Evolutionary conservation across 2,329 filamentous ascomycete genomes (phyloP).

Genomic region (Colletotrichum sp.): DNA sequence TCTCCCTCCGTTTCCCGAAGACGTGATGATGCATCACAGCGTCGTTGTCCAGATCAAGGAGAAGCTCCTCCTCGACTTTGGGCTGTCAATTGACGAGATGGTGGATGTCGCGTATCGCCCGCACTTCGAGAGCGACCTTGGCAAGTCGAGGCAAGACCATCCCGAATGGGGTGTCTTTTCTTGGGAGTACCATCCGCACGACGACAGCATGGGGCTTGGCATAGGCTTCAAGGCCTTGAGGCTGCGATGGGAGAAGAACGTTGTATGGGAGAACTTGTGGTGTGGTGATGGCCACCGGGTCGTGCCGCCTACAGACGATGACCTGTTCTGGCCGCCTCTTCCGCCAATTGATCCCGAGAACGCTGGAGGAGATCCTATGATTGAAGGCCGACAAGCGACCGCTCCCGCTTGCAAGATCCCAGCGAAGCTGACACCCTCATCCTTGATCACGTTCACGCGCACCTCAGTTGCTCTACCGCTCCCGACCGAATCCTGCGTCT

Average conservation of each 20-base stretch:
- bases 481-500: background rate
- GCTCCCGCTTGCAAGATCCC: background rate
- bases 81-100: background rate
- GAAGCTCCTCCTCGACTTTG: background rate
- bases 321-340: background rate
- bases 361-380: background rate
- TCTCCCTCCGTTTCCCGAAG: background rate
- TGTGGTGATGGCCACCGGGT: slow-evolving; percentile 1
- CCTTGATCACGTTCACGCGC: background rate
- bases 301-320: background rate
- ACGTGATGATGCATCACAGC: background rate
- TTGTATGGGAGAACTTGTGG: slow-evolving; percentile 32
- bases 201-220: background rate
- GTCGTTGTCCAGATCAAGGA: background rate
- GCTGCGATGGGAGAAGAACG: slow-evolving; percentile 7
- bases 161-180: background rate
- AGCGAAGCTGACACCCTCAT: background rate
- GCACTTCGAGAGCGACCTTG: background rate
- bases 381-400: background rate
- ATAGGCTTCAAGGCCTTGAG: background rate
- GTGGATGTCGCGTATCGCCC: background rate
- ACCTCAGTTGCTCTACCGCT: background rate
- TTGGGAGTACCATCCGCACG: slow-evolving; percentile 17
- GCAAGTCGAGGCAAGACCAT: background rate
- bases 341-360: background rate